Evolutionary conservation across 208 protist genomes (phyloP), one percentile per base, ranked within the genome.

Genomic region (Wallacemonas sp.): DNA sequence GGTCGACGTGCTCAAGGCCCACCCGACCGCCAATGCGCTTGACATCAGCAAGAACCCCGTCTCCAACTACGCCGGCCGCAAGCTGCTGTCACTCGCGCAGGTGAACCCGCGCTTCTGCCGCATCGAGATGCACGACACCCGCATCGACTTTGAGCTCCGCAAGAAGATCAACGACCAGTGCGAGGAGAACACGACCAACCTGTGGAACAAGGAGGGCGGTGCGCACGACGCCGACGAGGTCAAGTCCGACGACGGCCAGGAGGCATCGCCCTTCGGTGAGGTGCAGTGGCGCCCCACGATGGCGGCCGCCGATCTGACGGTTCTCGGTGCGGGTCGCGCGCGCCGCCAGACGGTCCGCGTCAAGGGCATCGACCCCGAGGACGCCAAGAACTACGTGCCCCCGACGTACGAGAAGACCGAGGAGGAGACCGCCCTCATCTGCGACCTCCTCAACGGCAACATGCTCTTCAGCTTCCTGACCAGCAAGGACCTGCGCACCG

Each of bases 21-120:
- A 96, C 74, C 88, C 90, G 8, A 86, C 80, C 14, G 78, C 72
- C 43, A 96, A 87, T 56, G 68, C 87, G 6, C 71, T 96, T 14
- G 82, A 94, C 74, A 70, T 96, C 56, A 93, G 85, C 69, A 61
- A 78, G 67, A 96, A 96, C 65, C 87, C 90, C 4, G 86, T 96
- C 48, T 86, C 81, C n/a, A 94, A 96, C 85, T 96, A 94, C 77
- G 90, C 88, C 1, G 90, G 90, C 19, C 87, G 90, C 26, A 91
- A 89, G 73, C 77, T 96, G 70, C 84, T 96, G 21, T 77, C 79
- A 17, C 82, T 96, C 23, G 78, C 76, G 11, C 83, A 96, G 72
- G 71, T 80, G 60, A 96, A 94, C 76, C 54, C 55, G 2, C 78
- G 85, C 70, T 90, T 96, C 49, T 94, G 82, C 73, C 81, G 75